Conservation (phyloP, 2,329 filamentous ascomycete species). For the Sodiomyces alkalinus region DNA sequence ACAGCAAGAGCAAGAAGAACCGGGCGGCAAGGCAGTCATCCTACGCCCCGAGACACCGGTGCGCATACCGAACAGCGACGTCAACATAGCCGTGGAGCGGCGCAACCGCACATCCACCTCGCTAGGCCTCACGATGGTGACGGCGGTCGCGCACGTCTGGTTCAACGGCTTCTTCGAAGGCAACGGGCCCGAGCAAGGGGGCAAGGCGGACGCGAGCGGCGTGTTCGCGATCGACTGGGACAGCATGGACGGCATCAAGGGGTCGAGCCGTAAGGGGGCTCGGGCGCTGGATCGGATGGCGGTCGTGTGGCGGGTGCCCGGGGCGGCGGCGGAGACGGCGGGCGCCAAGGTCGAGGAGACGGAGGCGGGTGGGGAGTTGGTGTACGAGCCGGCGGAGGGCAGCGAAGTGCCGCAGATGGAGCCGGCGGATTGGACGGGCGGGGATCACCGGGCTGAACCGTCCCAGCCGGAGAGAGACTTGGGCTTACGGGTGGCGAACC, state of each 20-base stretch:
- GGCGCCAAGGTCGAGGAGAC: conserved; percentile 12
- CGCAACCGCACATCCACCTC: conserved; percentile 64
- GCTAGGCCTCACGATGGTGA: conserved; percentile 79
- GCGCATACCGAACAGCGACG: conserved; percentile 62
- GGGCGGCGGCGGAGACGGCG: conserved; percentile 9
- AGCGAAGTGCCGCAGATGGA: conserved; percentile 55
- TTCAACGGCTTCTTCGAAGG: conserved; percentile 94
- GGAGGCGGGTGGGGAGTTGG: conserved; percentile 14
- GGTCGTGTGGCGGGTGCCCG: conserved; percentile 60
- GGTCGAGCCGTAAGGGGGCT: conserved; percentile 67
- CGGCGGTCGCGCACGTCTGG: conserved; percentile 88
- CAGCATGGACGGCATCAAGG: conserved; percentile 86
- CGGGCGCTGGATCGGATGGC: conserved; percentile 68
- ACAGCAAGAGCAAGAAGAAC: too few relatives aligned
- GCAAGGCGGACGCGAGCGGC: conserved; percentile 50
- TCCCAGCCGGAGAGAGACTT: conserved; percentile 44
- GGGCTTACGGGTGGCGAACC: conserved; percentile 50
- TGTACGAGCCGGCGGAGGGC: conserved; percentile 48
- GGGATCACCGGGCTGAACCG: conserved; percentile 26
- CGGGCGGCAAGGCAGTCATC: conserved; percentile 58
- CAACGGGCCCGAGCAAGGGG: conserved; percentile 51
- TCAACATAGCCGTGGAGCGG: conserved; percentile 82
- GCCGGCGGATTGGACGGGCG: conserved; percentile 63
- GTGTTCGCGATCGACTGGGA: conserved; percentile 45
- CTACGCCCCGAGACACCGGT: conserved; percentile 58